phyloP scores from a whole-genome alignment of 2,329 filamentous ascomycete species.

The Clarireedia hainanense region DNA sequence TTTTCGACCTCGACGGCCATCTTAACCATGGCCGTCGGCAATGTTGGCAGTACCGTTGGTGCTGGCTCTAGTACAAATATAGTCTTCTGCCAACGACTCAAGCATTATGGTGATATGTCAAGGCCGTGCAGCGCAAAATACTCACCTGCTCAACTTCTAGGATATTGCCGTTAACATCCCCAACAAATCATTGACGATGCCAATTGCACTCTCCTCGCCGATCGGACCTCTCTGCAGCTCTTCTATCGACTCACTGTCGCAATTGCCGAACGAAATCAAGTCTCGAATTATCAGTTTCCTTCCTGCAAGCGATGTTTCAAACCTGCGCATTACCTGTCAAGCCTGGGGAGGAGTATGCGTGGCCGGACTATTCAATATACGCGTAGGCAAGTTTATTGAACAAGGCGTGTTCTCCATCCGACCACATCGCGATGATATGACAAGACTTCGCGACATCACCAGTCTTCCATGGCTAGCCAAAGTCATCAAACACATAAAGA shows the following conservation, averaged over 20 bases:
- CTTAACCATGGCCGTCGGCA: no score
- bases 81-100: no score
- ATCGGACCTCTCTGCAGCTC: no score
- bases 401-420: neutral
- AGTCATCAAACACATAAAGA: conserved; percentile 3
- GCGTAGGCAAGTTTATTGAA: neutral
- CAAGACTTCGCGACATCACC: neutral
- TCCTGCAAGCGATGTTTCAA: conserved; percentile 1
- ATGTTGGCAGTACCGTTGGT: no score
- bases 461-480: conserved; percentile 3
- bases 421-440: conserved; percentile 6
- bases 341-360: neutral
- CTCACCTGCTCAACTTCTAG: no score
- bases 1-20: no score
- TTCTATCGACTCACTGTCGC: neutral
- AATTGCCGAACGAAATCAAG: conserved; percentile 2
- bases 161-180: no score
- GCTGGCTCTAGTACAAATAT: no score
- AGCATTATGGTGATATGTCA: no score
- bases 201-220: no score
- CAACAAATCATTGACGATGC: neutral
- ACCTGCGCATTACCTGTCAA: neutral
- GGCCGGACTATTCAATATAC: neutral
- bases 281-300: neutral
- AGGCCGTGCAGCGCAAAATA: no score